Conservation (phyloP, 495 filamentous ascomycete species). For the Tuber indicum region DNA sequence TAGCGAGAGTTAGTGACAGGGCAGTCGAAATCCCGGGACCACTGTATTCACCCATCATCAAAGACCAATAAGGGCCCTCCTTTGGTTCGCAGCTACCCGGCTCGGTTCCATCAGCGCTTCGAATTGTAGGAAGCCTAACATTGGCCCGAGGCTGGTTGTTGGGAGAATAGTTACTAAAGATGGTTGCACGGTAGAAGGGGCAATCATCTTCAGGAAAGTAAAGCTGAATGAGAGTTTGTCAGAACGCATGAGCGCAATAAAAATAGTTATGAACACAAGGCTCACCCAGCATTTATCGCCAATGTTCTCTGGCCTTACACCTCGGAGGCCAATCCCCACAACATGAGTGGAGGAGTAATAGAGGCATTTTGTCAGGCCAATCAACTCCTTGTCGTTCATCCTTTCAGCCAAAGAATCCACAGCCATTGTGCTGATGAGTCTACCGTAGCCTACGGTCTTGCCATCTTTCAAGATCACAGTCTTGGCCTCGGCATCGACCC, state of each 20-base stretch:
- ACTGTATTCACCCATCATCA: constrained; percentile 62
- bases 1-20: constrained; percentile 13
- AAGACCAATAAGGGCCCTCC: constrained; percentile 96
- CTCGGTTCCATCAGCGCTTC: constrained; percentile 77
- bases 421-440: constrained; percentile 92
- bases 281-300: constrained; percentile 98
- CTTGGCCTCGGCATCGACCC: constrained; percentile 78
- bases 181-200: constrained; percentile 98
- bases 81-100: constrained; percentile 59
- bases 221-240: constrained; percentile 50
- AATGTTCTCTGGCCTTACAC: constrained; percentile 86
- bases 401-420: constrained; percentile 82
- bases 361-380: constrained; percentile 77
- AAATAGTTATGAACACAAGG: not conserved
- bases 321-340: constrained; percentile 90
- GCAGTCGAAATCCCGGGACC: not conserved
- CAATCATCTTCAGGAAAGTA: constrained; percentile 99
- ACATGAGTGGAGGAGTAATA: constrained; percentile 98
- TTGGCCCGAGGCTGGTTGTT: constrained; percentile 85
- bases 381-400: constrained; percentile 79
- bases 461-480: constrained; percentile 75
- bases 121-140: constrained; percentile 78
- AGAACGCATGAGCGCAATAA: not conserved
- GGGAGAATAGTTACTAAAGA: constrained; percentile 99
- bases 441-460: constrained; percentile 83